phyloP scores from a whole-genome alignment of 306 rosid genomes.

The Medicago truncatula region MtrunA17r5.0-ANR NC_053047.1:7522501-7523000 shows the following conservation, averaged over 20 bases:
- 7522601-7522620: not conserved
- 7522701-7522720: not conserved
- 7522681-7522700: not conserved
- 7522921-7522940: no score
- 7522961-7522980: no score
- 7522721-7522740: not conserved
- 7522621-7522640: not conserved
- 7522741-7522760: not conserved
- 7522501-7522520: no score
- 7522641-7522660: not conserved
- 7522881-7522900: not conserved
- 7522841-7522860: not conserved
- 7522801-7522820: not conserved
- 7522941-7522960: no score
- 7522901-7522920: no score
- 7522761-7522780: not conserved
- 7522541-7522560: not conserved
- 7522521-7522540: no score
- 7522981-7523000: not conserved
- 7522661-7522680: not conserved
- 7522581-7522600: not conserved
- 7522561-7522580: not conserved
- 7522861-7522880: not conserved
- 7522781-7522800: not conserved
- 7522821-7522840: not conserved